Evolutionary conservation across 2,329 filamentous ascomycete species (phyloP).

Genomic region (Trichoderma koningii): DNA sequence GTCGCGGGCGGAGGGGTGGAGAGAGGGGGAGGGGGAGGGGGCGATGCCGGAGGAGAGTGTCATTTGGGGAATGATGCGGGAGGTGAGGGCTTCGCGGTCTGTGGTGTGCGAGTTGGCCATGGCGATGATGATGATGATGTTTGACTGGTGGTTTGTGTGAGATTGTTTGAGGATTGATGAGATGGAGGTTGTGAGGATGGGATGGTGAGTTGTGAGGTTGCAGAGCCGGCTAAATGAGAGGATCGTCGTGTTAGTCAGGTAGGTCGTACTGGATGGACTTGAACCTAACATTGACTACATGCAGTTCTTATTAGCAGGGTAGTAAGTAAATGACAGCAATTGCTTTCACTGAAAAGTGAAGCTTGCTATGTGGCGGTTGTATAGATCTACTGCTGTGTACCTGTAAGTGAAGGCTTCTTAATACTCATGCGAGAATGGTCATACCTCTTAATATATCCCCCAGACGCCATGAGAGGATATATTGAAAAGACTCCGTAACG

Average conservation of each 20-base stretch:
- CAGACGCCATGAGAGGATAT: neutral
- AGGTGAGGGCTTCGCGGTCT: slow-evolving; percentile 32
- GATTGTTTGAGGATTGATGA: neutral
- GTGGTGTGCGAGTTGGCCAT: slow-evolving; percentile 18
- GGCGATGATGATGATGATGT: neutral
- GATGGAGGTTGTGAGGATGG: neutral
- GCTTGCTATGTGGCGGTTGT: no score
- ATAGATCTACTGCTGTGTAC: no score
- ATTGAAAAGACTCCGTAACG: no score
- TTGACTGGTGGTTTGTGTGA: neutral
- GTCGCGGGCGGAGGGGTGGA: slow-evolving; percentile 23
- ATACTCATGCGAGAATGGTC: no score
- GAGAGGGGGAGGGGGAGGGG: slow-evolving; percentile 1
- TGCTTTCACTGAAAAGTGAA: no score
- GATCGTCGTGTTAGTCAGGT: neutral
- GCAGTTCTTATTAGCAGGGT: no score
- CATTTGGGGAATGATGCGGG: slow-evolving; percentile 36
- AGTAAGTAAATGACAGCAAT: no score
- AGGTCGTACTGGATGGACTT: no score
- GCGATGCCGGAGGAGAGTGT: slow-evolving; percentile 30
- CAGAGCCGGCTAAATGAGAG: neutral
- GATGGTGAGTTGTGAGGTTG: neutral
- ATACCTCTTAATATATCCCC: neutral
- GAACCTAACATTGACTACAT: no score
- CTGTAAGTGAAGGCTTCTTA: no score